A percentile compares a stretch with the other conserved stretches of the same genome.
Evolutionary conservation across 2,329 filamentous ascomycete genomes (phyloP).

Genomic region (Septoria petroselini): DNA sequence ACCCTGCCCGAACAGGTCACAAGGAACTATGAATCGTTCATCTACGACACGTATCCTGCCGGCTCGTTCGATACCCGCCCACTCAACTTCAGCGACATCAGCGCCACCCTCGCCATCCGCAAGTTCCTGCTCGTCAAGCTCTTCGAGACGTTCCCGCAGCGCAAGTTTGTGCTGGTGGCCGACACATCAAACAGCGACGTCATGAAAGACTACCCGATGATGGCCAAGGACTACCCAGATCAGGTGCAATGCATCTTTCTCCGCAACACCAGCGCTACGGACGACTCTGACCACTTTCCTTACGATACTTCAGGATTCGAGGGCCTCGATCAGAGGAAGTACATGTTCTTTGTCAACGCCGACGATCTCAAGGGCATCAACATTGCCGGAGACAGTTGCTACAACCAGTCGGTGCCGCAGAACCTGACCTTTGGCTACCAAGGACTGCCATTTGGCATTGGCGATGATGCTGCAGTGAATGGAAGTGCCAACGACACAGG

Average conservation of each 20-base stretch:
- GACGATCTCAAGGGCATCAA: conserved; percentile 67
- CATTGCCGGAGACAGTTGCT: conserved; percentile 65
- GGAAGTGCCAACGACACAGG: conserved; percentile 26
- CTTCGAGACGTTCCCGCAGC: conserved; percentile 69
- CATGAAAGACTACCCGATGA: conserved; percentile 56
- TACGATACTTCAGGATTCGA: conserved; percentile 73
- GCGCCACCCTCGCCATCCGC: conserved; percentile 69
- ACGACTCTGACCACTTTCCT: conserved; percentile 64
- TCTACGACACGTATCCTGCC: conserved; percentile 72
- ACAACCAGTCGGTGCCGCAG: conserved; percentile 62
- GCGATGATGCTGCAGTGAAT: conserved; percentile 25
- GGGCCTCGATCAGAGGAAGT: conserved; percentile 61
- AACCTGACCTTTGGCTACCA: conserved; percentile 70
- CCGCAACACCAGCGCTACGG: conserved; percentile 70
- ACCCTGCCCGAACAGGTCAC: conserved; percentile 77
- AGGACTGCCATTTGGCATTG: conserved; percentile 40
- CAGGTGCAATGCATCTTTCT: conserved; percentile 77
- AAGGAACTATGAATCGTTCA: conserved; percentile 74
- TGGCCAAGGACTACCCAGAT: conserved; percentile 64
- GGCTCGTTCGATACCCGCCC: conserved; percentile 76
- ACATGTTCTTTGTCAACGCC: conserved; percentile 76
- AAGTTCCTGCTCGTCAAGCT: conserved; percentile 67
- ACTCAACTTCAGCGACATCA: conserved; percentile 73
- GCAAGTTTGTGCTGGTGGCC: conserved; percentile 72
- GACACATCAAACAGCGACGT: conserved; percentile 76